Evolutionary conservation across 352 stramenopile species (phyloP).

Genomic region (Globisporangium barbulae): DNA sequence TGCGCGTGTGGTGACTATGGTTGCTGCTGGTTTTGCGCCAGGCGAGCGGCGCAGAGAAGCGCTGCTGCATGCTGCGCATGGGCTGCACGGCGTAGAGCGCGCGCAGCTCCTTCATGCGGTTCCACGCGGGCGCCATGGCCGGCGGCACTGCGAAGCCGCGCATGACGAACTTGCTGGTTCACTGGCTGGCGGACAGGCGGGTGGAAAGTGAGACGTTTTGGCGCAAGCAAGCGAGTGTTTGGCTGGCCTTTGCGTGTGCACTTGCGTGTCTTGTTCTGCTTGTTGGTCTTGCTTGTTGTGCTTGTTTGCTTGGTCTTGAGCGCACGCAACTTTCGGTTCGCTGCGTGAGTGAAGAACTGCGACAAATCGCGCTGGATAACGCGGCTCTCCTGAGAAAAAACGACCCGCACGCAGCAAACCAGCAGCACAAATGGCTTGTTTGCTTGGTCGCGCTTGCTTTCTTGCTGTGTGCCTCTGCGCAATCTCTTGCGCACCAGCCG

Average conservation of each 20-base stretch:
- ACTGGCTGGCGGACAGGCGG: neutral
- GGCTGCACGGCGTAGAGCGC: conserved; percentile 24
- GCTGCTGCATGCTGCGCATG: conserved; percentile 18
- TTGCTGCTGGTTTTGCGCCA: conserved; percentile 23
- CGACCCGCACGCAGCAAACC: conserved; percentile 4
- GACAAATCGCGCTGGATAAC: conserved; percentile 11
- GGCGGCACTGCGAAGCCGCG: conserved; percentile 17
- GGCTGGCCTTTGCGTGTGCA: neutral
- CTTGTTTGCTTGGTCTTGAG: conserved; percentile 1
- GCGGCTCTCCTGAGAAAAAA: conserved; percentile 7
- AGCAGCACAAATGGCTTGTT: conserved; percentile 1
- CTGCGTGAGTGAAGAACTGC: neutral
- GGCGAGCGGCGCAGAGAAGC: conserved; percentile 31
- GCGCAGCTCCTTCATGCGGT: conserved; percentile 35
- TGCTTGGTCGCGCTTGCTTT: neutral
- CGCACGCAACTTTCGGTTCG: neutral
- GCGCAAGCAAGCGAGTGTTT: neutral
- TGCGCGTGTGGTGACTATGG: conserved; percentile 13
- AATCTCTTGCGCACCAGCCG: conserved; percentile 7
- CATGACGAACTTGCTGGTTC: conserved; percentile 1
- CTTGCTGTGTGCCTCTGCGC: neutral
- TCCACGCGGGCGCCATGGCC: conserved; percentile 40
- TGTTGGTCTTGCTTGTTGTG: neutral
- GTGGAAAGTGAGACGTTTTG: neutral
- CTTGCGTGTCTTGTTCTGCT: neutral